Base-by-base conservation (phyloP, 2,329 filamentous ascomycete genomes). In the Sordariomycetes sp. region DNA sequence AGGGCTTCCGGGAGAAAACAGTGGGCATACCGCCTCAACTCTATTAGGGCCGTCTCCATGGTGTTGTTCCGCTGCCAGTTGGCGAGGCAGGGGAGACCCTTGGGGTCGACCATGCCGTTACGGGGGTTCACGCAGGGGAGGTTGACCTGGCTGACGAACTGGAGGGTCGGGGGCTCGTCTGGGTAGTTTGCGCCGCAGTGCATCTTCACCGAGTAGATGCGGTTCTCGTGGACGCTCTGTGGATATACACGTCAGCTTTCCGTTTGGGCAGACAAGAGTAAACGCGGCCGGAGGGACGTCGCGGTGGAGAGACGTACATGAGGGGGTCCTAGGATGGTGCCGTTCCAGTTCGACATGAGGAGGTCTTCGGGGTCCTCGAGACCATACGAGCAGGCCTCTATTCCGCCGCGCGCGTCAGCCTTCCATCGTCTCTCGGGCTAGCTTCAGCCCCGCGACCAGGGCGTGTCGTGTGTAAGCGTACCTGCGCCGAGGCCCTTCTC, bases 301-400 rank as follows among this genome's bases (percentile, higher is more conserved):
- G 6, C 3, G 45, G 45, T 25, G 12, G 28, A 25, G 24, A 24
- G 12, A 52, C 88, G 67, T 78, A 96, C 94, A 72, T 97, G 91
- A 69, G 94, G 92, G 64, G 94, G 94, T 1, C 94, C 94, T 54
- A 96, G 84, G 63, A 99, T 97, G 17, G 94, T 99, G 66, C 92
- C 94, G 67, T 95, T 96, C 94, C 94, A 99, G 77, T 96, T 90
- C 62, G 88, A 92, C 91, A 99, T 96, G 72, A 94, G 82, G 62
- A 96, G 81, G 67, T 99, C 94, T 68, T 96, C 91, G 53, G 89
- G 86, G 70, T 97, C 90, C 62, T 92, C 90, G 58, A 99, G 82
- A 65, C 94, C 94, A 66, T 97, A 97, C 52, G 94, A 97, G 76
- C 92, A 97, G 61, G 91, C 91, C 76, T 97, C 94, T 94, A 24